Conservation (phyloP, 2,329 filamentous ascomycete genomes). For the Trichoderma breve region DNA sequence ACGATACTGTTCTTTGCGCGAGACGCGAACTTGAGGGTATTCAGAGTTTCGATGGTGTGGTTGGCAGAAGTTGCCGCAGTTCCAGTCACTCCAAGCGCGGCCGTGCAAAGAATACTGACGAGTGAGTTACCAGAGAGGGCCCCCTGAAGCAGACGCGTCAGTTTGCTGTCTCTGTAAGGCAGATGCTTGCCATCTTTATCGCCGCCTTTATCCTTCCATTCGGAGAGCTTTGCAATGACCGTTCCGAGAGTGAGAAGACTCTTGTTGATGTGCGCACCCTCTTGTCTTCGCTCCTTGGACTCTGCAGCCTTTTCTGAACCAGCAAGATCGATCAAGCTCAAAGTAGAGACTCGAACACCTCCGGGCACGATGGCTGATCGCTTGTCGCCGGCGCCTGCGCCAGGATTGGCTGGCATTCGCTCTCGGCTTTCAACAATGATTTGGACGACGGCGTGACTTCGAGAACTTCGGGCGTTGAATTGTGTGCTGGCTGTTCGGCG, state of each 20-base stretch:
- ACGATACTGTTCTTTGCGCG: conserved; percentile 97
- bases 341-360: conserved; percentile 89
- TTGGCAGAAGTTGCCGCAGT: conserved; percentile 68
- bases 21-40: conserved; percentile 94
- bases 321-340: conserved; percentile 93
- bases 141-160: conserved; percentile 87
- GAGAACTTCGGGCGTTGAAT: conserved; percentile 93
- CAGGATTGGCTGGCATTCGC: conserved; percentile 59
- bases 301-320: conserved; percentile 96
- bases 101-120: conserved; percentile 95
- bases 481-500: conserved; percentile 91
- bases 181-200: conserved; percentile 90
- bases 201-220: conserved; percentile 74
- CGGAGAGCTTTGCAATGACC: conserved; percentile 89
- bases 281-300: conserved; percentile 86
- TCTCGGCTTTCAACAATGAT: conserved; percentile 97
- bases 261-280: conserved; percentile 98
- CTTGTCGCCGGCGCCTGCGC: conserved; percentile 47
- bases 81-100: conserved; percentile 78
- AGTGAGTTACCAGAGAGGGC: conserved; percentile 90
- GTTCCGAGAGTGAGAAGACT: conserved; percentile 92
- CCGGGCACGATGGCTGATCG: conserved; percentile 72
- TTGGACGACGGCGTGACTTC: conserved; percentile 96
- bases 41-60: conserved; percentile 85
- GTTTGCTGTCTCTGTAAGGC: conserved; percentile 95